These are phyloP conservation scores for Tuber aestivum DNA, from an alignment of 495 filamentous ascomycete genomes.

Conservation along the genomic window DNA sequence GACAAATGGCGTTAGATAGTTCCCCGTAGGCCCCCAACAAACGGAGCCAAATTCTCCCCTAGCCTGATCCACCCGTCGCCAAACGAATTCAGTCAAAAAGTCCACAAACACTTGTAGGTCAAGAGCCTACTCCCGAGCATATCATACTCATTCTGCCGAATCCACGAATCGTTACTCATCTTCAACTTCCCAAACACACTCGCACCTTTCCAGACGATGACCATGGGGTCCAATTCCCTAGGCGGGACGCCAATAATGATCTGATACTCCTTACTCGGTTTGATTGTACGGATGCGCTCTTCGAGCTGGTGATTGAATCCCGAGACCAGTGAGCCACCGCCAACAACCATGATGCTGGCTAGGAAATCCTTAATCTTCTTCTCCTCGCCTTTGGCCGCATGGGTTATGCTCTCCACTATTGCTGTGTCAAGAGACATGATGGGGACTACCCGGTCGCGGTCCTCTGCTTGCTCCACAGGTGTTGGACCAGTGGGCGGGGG, in stretches of 20 bases:
- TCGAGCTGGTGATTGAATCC: conserved; percentile 73
- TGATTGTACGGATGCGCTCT: conserved; percentile 69
- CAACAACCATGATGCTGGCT: conserved; percentile 91
- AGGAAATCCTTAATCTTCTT: conserved; percentile 88
- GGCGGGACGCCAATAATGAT: conserved; percentile 81
- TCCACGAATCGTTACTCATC: conserved; percentile 87
- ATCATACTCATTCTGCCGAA: conserved; percentile 81
- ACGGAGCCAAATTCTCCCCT: background rate
- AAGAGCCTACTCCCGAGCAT: conserved; percentile 71
- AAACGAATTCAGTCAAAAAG: conserved; percentile 42
- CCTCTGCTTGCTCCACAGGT: conserved; percentile 52
- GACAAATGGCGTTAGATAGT: background rate
- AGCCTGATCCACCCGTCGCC: background rate
- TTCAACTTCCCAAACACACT: conserved; percentile 92
- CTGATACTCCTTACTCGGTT: conserved; percentile 34
- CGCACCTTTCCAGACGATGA: conserved; percentile 94
- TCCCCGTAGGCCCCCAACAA: background rate
- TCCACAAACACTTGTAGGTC: conserved; percentile 85
- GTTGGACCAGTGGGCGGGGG: conserved; percentile 44
- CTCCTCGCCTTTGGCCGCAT: conserved; percentile 81
- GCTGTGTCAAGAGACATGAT: conserved; percentile 78
- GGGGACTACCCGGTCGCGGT: conserved; percentile 77
- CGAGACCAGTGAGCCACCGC: conserved; percentile 75
- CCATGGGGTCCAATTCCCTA: conserved; percentile 86
- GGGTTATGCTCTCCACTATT: conserved; percentile 77